phyloP scores from a whole-genome alignment of 2,329 filamentous ascomycete genomes.

The Aspergillus sp. region DNA sequence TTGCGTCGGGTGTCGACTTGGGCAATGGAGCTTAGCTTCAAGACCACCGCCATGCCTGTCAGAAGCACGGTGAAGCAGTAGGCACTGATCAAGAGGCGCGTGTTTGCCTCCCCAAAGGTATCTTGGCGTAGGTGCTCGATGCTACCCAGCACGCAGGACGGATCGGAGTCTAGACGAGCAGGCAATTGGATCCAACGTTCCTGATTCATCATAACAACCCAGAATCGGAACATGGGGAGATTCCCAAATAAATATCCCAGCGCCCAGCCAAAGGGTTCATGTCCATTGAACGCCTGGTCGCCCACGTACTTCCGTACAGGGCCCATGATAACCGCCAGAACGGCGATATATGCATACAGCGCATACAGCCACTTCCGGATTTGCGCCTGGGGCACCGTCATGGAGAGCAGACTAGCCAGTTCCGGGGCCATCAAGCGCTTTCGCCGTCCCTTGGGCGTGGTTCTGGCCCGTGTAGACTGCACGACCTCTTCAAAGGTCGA shows the following conservation, averaged over 20 bases:
- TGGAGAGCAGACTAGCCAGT: slow-evolving; percentile 64
- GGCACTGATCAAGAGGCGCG: slow-evolving; percentile 63
- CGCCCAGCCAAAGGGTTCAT: slow-evolving; percentile 88
- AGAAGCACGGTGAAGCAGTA: slow-evolving; percentile 68
- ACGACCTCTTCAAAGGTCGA: slow-evolving; percentile 36
- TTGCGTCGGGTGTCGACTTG: slow-evolving; percentile 95
- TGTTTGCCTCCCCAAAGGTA: slow-evolving; percentile 66
- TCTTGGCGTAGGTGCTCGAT: slow-evolving; percentile 57
- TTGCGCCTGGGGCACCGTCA: slow-evolving; percentile 70
- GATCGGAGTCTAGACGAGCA: slow-evolving; percentile 27
- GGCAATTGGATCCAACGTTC: slow-evolving; percentile 71
- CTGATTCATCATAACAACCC: slow-evolving; percentile 60
- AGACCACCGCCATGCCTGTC: slow-evolving; percentile 64
- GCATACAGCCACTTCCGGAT: slow-evolving; percentile 79
- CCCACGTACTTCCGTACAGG: slow-evolving; percentile 65
- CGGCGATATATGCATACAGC: slow-evolving; percentile 62
- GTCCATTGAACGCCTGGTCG: slow-evolving; percentile 56
- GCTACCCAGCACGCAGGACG: slow-evolving; percentile 49
- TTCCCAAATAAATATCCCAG: slow-evolving; percentile 83
- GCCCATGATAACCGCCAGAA: slow-evolving; percentile 58
- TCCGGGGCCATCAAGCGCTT: slow-evolving; percentile 58
- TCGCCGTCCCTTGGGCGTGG: slow-evolving; percentile 56
- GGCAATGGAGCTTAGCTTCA: slow-evolving; percentile 64
- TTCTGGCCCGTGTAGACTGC: slow-evolving; percentile 22
- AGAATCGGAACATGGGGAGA: slow-evolving; percentile 60